Percentiles rank a stretch among this genome's conserved stretches.
phyloP scores from a whole-genome alignment of 2,329 filamentous ascomycete species.

The Didymella exigua region DNA sequence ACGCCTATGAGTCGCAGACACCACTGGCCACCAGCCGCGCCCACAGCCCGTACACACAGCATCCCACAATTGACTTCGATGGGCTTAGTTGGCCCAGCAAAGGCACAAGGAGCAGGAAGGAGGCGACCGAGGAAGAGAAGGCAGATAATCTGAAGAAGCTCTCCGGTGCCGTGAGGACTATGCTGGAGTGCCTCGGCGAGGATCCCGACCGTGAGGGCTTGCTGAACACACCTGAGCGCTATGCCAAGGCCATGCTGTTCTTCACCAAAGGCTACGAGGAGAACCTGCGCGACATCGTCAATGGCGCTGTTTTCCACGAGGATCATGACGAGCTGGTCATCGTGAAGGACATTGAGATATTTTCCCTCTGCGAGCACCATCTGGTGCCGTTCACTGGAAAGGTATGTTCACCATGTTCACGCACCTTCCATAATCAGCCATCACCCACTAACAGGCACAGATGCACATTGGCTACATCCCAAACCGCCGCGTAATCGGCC shows the following conservation, averaged over 20 bases:
- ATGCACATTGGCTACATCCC: constrained; percentile 99
- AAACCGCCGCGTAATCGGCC: constrained; percentile 84
- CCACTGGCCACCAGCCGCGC: constrained; percentile 60
- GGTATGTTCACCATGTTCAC: constrained; percentile 59
- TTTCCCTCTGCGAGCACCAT: constrained; percentile 95
- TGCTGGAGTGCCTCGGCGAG: constrained; percentile 69
- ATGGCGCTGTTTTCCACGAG: constrained; percentile 92
- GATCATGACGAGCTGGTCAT: constrained; percentile 97
- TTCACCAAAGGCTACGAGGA: constrained; percentile 98
- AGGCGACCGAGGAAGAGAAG: constrained; percentile 63
- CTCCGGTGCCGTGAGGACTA: constrained; percentile 66
- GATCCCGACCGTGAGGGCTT: constrained; percentile 69
- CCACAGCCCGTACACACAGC: constrained; percentile 57
- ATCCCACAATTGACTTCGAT: constrained; percentile 60
- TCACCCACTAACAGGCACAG: constrained; percentile 51
- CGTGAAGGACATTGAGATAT: constrained; percentile 96
- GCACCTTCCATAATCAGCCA: no score
- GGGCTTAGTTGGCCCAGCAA: constrained; percentile 62
- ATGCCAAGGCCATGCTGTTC: constrained; percentile 93
- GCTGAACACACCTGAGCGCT: constrained; percentile 75
- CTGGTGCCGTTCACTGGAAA: constrained; percentile 96
- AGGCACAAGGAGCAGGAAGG: constrained; percentile 68
- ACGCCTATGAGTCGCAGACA: constrained; percentile 60
- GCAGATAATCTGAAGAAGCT: constrained; percentile 64
- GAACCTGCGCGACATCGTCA: constrained; percentile 89